Base-by-base conservation (phyloP, 1,139 yeast species). In the Taphrina flavorubra region DNA sequence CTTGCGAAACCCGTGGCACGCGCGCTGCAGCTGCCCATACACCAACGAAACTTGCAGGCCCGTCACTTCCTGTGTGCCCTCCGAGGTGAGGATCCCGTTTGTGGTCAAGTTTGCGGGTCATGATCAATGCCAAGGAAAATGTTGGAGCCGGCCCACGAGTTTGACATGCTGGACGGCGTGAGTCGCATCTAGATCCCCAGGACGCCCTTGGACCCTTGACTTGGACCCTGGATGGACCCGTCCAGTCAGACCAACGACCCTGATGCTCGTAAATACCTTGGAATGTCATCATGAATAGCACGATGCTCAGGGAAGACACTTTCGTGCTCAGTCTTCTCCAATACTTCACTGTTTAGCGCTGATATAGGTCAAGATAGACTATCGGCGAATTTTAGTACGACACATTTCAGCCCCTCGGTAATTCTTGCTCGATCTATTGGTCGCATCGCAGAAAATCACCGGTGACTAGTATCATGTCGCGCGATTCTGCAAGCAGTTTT, bases 391-490 rank as follows among this genome's bases (percentile, higher is more conserved):
- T 49, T 6, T 34, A 25, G 31, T 18, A 34, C 53, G 53, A 49
- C 53, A 20, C 31, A 20, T 49, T 49, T 49, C 53, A 49, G 53
- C 53, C 53, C 36, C 53, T 49, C 53, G 53, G n/a, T 49, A 49
- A 49, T 20, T 49, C 31, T 49, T 49, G 53, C 53, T 49, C 53
- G 13, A 7, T 44, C n/a, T 7, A 13, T 7, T 7, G 8, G 13
- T 44, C 47, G 13, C 47, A 13, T n/a, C 47, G 11, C 18, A 8
- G n/a, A 14, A 44, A 44, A 14, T 7, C n/a, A 49, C 36, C 20
- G 2, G 31, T 2, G 14, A 20, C n/a, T n/a, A n/a, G n/a, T 11
- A n/a, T 20, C 13, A 56, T 56, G 60, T 56, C 60, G 37, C 31
- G 49, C 20, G 49, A 56, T 7, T 56, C 60, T 11, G 47, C 36